Base-by-base conservation (phyloP, 1,139 yeast species). In the Blastobotrys petasosporus region DNA sequence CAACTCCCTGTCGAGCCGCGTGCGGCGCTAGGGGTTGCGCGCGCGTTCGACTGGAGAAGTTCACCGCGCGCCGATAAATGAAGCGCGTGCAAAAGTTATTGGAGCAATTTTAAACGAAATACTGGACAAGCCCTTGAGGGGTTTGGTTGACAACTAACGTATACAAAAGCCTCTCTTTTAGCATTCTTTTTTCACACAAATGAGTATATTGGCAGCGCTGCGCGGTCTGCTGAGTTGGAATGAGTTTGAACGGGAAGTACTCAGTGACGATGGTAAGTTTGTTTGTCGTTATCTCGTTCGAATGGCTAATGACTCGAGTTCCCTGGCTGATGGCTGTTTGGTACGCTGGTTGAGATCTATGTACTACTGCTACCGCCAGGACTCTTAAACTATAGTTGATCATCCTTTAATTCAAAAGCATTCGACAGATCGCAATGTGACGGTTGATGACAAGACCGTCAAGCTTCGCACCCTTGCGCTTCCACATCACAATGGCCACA, bases 401-500 rank as follows among this genome's bases (percentile, higher is more conserved):
- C 46, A 56, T 8, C 55, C 54, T 31, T 44, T 59, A 25, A 47
- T 58, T 11, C 45, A 43, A 39, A 55, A 54, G 37, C 52, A 53
- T 46, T 39, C 53, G 36, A 23, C 46, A 10, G n/a, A 41, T 37
- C 37, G 47, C 35, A 39, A 33, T 1, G 11, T 41, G 12, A 42
- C 25, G n/a, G 37, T 36, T 30, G 25, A 37, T 11, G 49, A 42
- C 17, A 28, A 36, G n/a, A n/a, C 46, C 9, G 48, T 57, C 25
- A 45, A 43, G 29, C 40, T 64, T 8, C 56, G 68, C 9, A 54
- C 58, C 10, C 56, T 65, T 20, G 52, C 51, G n/a, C 47, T 62
- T 13, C 67, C 67, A 1, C 62, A 66, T 34, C 59, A 59, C 39
- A 58, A 62, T 35, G 59, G 53, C 31, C 55, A 56, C 47, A 59